These are phyloP conservation scores for Aspergillus sergii DNA, from an alignment of 2,329 filamentous ascomycete genomes.

Conservation along the genomic window DNA sequence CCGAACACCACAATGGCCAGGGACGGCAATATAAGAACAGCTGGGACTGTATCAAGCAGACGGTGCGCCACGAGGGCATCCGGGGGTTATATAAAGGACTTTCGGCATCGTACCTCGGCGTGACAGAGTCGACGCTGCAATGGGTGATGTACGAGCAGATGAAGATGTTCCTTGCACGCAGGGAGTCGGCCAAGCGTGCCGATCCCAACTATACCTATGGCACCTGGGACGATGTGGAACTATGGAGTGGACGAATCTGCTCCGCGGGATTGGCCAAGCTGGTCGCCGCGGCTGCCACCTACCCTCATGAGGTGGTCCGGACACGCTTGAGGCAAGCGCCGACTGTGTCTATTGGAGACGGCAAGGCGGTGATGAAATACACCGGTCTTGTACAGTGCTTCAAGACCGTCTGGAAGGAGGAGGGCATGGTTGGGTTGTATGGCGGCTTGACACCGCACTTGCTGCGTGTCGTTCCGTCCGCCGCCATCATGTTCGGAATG, in stretches of 20 bases:
- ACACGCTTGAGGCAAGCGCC: conserved; percentile 85
- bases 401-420: conserved; percentile 81
- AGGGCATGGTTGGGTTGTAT: conserved; percentile 83
- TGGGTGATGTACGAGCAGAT: conserved; percentile 95
- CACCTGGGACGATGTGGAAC: conserved; percentile 61
- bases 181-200: conserved; percentile 56
- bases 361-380: conserved; percentile 72
- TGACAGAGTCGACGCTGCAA: conserved; percentile 86
- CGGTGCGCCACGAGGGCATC: conserved; percentile 77
- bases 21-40: conserved; percentile 81
- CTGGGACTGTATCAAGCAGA: conserved; percentile 82
- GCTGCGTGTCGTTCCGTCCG: conserved; percentile 85
- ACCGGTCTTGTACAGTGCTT: conserved; percentile 88
- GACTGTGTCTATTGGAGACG: conserved; percentile 71
- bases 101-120: conserved; percentile 87
- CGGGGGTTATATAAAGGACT: conserved; percentile 85
- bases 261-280: conserved; percentile 80
- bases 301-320: conserved; percentile 88
- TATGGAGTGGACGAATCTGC: conserved; percentile 34
- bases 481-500: conserved; percentile 96
- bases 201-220: conserved; percentile 65
- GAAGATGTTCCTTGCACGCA: conserved; percentile 70
- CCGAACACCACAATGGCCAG: conserved; percentile 53
- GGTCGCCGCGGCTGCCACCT: conserved; percentile 79
- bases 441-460: conserved; percentile 91